A percentile compares a stretch with the other conserved stretches of the same genome.
Conservation (phyloP, 148 eudicot genomes). For the Silene latifolia region DNA sequence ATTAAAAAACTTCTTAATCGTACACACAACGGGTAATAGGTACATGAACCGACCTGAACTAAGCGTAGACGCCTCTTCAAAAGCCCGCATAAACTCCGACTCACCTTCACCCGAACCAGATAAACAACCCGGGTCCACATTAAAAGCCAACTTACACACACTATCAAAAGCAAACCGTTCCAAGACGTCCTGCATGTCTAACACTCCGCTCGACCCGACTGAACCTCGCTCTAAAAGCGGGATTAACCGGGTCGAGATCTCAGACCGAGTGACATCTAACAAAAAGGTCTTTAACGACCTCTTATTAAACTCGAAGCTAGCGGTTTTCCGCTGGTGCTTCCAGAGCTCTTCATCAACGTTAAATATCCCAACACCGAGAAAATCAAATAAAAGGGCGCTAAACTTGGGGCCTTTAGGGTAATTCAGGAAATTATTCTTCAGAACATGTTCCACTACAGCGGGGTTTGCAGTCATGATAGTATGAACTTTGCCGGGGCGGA, state of each 20-base stretch:
- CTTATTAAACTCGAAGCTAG: constrained; percentile 62
- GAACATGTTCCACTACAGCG: constrained; percentile 52
- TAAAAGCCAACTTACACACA: constrained; percentile 60
- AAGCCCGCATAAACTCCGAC: constrained; percentile 55
- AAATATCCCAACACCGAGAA: constrained; percentile 76
- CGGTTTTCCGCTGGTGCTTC: constrained; percentile 64
- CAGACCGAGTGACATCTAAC: constrained; percentile 33
- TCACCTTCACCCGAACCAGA: constrained; percentile 22
- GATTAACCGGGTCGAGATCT: constrained; percentile 40
- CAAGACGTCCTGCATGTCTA: constrained; percentile 66
- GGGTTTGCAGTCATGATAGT: constrained; percentile 71
- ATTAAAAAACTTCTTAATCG: constrained; percentile 39
- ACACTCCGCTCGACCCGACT: constrained; percentile 16
- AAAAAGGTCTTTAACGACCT: constrained; percentile 51
- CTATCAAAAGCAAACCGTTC: constrained; percentile 69
- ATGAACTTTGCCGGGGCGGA: constrained; percentile 48
- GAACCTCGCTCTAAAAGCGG: constrained; percentile 38
- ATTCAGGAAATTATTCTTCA: constrained; percentile 59
- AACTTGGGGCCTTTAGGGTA: constrained; percentile 59
- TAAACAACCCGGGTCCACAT: constrained; percentile 67
- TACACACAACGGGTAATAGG: constrained; percentile 30
- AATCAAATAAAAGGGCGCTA: constrained; percentile 39
- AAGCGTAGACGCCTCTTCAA: constrained; percentile 54
- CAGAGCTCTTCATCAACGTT: constrained; percentile 56
- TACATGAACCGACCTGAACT: constrained; percentile 55